These are phyloP conservation scores for Colletotrichum sp. DNA, from an alignment of 2,329 filamentous ascomycete species.

Conservation along the genomic window DNA sequence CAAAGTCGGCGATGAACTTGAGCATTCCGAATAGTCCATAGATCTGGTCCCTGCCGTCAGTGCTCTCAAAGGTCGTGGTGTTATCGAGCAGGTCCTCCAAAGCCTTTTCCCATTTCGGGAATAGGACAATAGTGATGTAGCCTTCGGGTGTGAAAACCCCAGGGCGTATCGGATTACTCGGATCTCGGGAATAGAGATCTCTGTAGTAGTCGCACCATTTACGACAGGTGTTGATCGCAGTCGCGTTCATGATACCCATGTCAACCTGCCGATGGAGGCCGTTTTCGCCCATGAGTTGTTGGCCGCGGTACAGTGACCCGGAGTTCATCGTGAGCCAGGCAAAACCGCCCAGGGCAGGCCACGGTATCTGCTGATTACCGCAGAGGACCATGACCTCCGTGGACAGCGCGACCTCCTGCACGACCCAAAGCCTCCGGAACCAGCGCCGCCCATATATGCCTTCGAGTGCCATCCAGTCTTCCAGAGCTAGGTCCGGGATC, in stretches of 20 bases:
- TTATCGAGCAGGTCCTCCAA: not conserved
- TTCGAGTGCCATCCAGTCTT: not conserved
- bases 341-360: not conserved
- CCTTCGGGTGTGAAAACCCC: not conserved
- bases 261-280: not conserved
- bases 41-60: not conserved
- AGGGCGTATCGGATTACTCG: not conserved
- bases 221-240: not conserved
- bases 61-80: not conserved
- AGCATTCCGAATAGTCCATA: not conserved
- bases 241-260: not conserved
- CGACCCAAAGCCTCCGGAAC: not conserved
- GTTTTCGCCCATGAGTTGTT: not conserved
- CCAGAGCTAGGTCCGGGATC: not conserved
- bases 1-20: not conserved
- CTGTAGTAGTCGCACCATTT: not conserved
- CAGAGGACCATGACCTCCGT: not conserved
- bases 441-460: not conserved
- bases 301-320: not conserved
- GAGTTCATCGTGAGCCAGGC: not conserved
- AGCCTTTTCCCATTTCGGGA: not conserved
- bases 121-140: not conserved
- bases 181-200: not conserved
- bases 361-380: not conserved
- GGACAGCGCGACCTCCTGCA: not conserved